Conservation (phyloP, 176 grass and related monocot species). For the Areca catechu region DNA sequence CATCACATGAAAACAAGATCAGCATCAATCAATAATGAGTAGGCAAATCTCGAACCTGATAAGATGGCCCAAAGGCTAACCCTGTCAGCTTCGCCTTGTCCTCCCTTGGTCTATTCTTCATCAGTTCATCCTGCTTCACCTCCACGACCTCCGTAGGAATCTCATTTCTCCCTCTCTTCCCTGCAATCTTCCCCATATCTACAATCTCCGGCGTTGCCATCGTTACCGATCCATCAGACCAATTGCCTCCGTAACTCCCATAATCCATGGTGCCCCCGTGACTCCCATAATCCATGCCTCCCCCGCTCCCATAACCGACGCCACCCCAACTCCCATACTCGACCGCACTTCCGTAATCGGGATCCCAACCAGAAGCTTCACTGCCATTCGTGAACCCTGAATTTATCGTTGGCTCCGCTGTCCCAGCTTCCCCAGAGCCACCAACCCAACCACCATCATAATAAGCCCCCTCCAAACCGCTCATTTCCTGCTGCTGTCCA, state of each 20-base stretch:
- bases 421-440: slow-evolving; percentile 10
- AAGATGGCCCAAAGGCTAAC: slow-evolving; percentile 79
- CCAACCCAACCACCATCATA: neutral
- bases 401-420: slow-evolving; percentile 21
- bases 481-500: slow-evolving; percentile 15
- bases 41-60: slow-evolving; percentile 41
- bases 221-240: slow-evolving; percentile 16
- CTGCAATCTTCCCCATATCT: slow-evolving; percentile 45
- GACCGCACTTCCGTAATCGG: slow-evolving; percentile 13
- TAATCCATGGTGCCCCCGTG: slow-evolving; percentile 21
- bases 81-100: slow-evolving; percentile 82
- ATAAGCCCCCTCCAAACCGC: neutral
- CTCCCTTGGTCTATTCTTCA: slow-evolving; percentile 83
- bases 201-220: slow-evolving; percentile 16
- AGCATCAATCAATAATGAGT: too few species aligned
- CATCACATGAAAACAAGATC: too few species aligned
- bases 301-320: too few species aligned
- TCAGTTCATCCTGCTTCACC: slow-evolving; percentile 80
- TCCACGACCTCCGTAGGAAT: slow-evolving; percentile 63
- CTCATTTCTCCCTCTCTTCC: slow-evolving; percentile 79
- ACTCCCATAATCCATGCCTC: neutral
- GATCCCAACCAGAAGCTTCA: slow-evolving; percentile 40
- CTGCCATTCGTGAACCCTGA: slow-evolving; percentile 21
- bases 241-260: slow-evolving; percentile 17
- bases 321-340: slow-evolving; percentile 12